Conservation (phyloP, 306 rosid species). For the Cyclanthera cordifolia region DNA sequence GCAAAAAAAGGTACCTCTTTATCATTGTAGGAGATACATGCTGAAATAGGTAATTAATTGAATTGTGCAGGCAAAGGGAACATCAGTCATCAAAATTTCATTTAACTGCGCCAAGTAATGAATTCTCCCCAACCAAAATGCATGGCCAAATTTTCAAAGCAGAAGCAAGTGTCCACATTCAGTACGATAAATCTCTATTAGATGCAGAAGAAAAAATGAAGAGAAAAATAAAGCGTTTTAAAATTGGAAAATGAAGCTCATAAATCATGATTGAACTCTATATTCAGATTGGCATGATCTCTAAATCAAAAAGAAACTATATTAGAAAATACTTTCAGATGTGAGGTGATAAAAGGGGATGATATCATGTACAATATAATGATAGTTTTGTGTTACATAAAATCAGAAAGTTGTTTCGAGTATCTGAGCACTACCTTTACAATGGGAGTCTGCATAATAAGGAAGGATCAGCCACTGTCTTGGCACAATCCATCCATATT, state of each 20-base stretch:
- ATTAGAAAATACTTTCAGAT: constrained; percentile 7
- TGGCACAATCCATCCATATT: constrained; percentile 11
- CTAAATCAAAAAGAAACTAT: not conserved
- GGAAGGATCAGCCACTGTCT: constrained; percentile 11
- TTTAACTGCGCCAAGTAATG: constrained; percentile 4
- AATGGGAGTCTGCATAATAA: constrained; percentile 10
- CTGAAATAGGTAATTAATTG: not conserved
- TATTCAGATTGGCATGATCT: not conserved
- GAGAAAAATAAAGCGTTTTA: no score
- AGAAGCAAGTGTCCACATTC: not conserved
- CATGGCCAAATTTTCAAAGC: not conserved
- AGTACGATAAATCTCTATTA: not conserved
- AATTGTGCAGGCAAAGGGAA: constrained; percentile 3
- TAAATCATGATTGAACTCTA: no score
- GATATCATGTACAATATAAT: constrained; percentile 14
- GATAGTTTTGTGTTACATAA: constrained; percentile 10
- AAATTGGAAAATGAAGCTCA: not conserved
- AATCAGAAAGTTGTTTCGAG: constrained; percentile 10
- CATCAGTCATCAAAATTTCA: constrained; percentile 10
- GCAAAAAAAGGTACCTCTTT: constrained; percentile 5
- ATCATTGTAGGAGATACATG: not conserved
- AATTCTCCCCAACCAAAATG: constrained; percentile 1
- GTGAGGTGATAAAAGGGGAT: not conserved
- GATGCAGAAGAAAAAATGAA: not conserved
- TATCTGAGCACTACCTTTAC: constrained; percentile 15